Evolutionary conservation across 2,329 filamentous ascomycete species (phyloP), one percentile per base, ranked within the genome.

Genomic region (Trichoderma sp.): DNA sequence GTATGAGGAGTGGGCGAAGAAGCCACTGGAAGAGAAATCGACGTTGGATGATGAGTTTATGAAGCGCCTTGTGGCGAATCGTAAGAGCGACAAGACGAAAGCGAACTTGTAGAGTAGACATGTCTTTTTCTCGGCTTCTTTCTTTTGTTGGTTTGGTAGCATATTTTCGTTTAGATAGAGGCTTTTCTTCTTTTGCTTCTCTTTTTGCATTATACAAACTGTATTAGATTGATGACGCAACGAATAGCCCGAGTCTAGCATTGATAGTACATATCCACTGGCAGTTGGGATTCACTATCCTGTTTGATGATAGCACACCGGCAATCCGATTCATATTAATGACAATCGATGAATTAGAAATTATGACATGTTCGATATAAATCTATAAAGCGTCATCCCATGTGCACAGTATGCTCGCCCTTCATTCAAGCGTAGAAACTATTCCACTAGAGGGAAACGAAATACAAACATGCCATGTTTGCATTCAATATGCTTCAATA

Each of bases 1-100:
- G 68, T 92, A 90, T 74, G 80, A 85, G 62, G 82, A 83, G 75
- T 91, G 90, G 89, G 83, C 82, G 56, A 81, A 78, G 74, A 85
- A 84, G 76, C 80, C 84, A 0, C 80, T 80, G 47, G 74, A 79
- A 3, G 85, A 90, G 76, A 92, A 91, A 83, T 82, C 83, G 36
- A 88, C 85, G 14, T 75, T 81, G 1, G 76, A 77, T 2, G 83
- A 86, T 5, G 84, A 89, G 67, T 91, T 86, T 81, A 80, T 85
- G 76, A 81, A 81, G 51, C 65, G 76, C 90, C 92, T 86, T 39
- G 82, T 76, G 32, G 73, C 78, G 8, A 75, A 74, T 47, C 71
- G 11, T 4, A 63, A 56, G 15, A 61, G 53, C 18, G 56, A n/a
- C 30, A 75, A 36, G 36, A 14, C 62, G 73, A 26, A 76, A 72